Base-by-base conservation (phyloP, 192 early-diverging fungal genomes). In the Kickxella alabastrina region DNA sequence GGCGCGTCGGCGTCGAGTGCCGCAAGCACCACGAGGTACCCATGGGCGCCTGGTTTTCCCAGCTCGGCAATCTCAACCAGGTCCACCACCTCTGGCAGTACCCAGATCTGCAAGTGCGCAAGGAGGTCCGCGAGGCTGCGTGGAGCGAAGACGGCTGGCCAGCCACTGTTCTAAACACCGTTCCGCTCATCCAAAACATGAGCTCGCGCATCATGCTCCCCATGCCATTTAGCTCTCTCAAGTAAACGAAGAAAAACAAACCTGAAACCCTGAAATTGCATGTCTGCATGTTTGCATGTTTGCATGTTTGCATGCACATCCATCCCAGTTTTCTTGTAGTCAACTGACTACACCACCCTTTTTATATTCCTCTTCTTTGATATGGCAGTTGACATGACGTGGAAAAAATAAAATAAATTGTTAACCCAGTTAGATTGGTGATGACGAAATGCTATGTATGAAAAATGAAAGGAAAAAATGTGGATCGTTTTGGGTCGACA, bases 131-230 rank as follows among this genome's bases (percentile, higher is more conserved):
- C 46, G 93, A 97, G 69, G 78, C 85, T 45, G 90, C 92, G 10
- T 97, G 93, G 93, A 77, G 91, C 60, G 87, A 91, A 22, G 87
- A 97, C 45, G 93, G 90, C 43, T 97, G 93, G 93, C 82, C 89
- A 17, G 85, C 92, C 43, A 92, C 93, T 1, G 92, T 93, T 2
- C 80, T 84, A 41, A 92, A 94, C 58, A 97, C 92, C 21, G 92
- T 92, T 0, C 85, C 84, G 9, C 70, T 92, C 36, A 84, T 92
- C 44, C 79, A 92, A 22, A 76, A 48, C 14, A 94, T 94, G 92
- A 80, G 92, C 56, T 82, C 87, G 36, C 73, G 77, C 28, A 90
- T 94, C 45, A 75, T 94, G 59, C 64, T 79, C 9, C 89, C 92
- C 27, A 70, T 90, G 55, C 47, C 76, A 6, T 91, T 86, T 53